phyloP scores from a whole-genome alignment of 345 rosid genomes.

The Zanthoxylum bungeanum region DNA sequence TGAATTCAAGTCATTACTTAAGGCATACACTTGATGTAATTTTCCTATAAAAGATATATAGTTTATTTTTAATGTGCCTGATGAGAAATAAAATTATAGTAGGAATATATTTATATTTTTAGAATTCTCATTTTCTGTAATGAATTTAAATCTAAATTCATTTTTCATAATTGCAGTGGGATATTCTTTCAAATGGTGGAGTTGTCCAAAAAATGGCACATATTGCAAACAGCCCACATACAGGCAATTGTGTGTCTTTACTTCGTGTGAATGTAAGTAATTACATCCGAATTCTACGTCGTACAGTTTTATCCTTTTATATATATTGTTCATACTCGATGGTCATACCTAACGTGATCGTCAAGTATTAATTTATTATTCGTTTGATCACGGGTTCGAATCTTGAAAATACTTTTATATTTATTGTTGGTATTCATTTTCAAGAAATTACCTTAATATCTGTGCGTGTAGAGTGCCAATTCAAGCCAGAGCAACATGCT shows the following conservation, averaged over 20 bases:
- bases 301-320: no score
- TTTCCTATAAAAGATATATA: no score
- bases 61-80: neutral
- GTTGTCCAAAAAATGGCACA: conserved; percentile 72
- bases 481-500: conserved; percentile 51
- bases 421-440: no score
- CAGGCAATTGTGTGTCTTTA: conserved; percentile 75
- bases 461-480: conserved; percentile 33
- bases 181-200: conserved; percentile 70
- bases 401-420: no score
- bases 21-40: neutral
- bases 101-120: no score
- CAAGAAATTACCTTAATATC: neutral
- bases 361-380: no score
- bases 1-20: no score
- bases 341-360: no score
- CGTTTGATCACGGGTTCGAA: no score
- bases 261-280: conserved; percentile 62
- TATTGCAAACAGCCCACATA: conserved; percentile 75
- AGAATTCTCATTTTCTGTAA: no score
- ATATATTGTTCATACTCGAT: neutral
- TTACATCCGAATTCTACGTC: no score
- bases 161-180: conserved; percentile 62
- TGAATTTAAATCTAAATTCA: neutral
- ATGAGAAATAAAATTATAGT: no score